Evolutionary conservation across 441 rosid genomes (phyloP), one percentile per base, ranked within the genome.

Genomic region (Euphorbia celastroides): DNA sequence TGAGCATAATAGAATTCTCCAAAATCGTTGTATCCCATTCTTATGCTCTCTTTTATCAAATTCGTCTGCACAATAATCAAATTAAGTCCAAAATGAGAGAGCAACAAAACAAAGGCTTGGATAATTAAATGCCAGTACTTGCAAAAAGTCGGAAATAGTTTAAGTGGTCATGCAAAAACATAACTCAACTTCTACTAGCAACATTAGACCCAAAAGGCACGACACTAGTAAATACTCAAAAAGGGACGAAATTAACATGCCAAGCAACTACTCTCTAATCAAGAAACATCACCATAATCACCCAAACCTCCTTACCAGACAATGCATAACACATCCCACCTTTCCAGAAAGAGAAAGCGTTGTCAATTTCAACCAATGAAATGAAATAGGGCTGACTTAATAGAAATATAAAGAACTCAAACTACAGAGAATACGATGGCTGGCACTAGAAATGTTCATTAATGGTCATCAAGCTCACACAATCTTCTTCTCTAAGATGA

Each of bases 1-100:
- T 87, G 91, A 10, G 96, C 83, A 80, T 92, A 94, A 75, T 89
- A 80, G 75, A 92, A 94, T 52, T 94, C 99, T 46, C 99, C 99
- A 79, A 88, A 88, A 78, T 94, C 99, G 77, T 94, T 92, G 72
- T 87, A 89, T n/a, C 98, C 99, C 99, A 94, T 94, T 73, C 99
- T 84, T 64, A 92, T 92, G 72, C 99, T 94, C 74, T 94, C 99
- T 72, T 92, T 94, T 31, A 94, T 94, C 82, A 94, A 79, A 85
- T 94, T 94, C 28, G 99, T 92, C 99, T 94, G 83, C 74, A 77
- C 19, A 50, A 68, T 48, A 66, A 61, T 12, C 54, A 48, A 64
- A 60, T 7, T 10, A 16, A 50, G 34, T 25, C 17, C 27, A 20
- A 66, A 51, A 26, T 19, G 10, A 25, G 34, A 14, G 31, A 41